Conservation (phyloP, 164 flowering plant species). For the Stephania japonica region DNA sequence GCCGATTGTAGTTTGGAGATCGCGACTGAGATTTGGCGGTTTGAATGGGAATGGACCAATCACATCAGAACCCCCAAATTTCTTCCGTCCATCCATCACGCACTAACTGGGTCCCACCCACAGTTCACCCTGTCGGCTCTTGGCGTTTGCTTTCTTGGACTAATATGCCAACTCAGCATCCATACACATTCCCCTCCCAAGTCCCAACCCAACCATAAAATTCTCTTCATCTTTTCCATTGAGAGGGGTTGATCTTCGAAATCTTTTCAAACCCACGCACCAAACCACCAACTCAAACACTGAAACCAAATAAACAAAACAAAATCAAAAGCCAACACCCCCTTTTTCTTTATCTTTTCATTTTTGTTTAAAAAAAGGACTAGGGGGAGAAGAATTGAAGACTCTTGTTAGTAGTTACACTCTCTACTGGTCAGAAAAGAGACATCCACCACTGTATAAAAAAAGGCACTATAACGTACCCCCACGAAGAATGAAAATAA, state of each 20-base stretch:
- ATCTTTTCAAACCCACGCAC: neutral
- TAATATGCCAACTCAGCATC: neutral
- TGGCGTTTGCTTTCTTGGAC: neutral
- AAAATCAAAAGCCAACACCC: neutral
- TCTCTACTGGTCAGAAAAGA: slow-evolving; percentile 25
- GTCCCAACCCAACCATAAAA: neutral
- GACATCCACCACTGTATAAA: slow-evolving; percentile 14
- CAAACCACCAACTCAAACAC: neutral
- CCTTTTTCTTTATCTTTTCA: neutral
- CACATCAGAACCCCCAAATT: slow-evolving; percentile 5
- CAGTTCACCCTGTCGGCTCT: slow-evolving; percentile 20
- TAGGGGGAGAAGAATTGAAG: slow-evolving; percentile 7
- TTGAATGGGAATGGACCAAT: slow-evolving; percentile 9
- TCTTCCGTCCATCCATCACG: slow-evolving; percentile 8
- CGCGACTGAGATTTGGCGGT: slow-evolving; percentile 14
- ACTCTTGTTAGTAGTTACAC: neutral
- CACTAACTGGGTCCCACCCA: slow-evolving; percentile 20
- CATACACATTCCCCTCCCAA: neutral
- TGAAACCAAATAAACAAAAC: neutral
- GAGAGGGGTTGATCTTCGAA: neutral
- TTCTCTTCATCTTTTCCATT: neutral
- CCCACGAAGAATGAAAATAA: slow-evolving; percentile 5
- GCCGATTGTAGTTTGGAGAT: slow-evolving; percentile 3
- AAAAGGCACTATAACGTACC: neutral
- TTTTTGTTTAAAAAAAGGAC: neutral